Evolutionary conservation across 108 stramenopile species (phyloP).

Genomic region (Schizochytrium sp.): DNA sequence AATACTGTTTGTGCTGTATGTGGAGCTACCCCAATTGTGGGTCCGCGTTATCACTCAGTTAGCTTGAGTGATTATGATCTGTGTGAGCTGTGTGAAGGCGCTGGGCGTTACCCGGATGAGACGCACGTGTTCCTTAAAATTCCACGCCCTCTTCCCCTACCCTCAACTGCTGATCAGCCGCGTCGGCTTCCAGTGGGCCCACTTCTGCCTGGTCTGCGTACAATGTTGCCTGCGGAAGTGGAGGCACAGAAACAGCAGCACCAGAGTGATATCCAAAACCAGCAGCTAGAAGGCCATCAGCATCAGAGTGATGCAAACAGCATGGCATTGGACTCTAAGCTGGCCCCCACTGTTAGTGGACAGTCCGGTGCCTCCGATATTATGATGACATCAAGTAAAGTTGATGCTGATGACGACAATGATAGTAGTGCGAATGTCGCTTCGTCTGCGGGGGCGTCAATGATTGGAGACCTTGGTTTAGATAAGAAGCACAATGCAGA

Average conservation of each 20-base stretch:
- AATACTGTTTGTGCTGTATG: conserved; percentile 2
- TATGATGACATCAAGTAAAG: too few relatives aligned
- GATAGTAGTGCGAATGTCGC: not conserved
- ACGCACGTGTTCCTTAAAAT: conserved; percentile 43
- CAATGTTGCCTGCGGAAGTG: not conserved
- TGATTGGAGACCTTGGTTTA: too few relatives aligned
- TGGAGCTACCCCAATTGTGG: conserved; percentile 19
- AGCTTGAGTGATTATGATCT: conserved; percentile 50
- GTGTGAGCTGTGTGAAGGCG: conserved; percentile 52
- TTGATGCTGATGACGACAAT: too few relatives aligned
- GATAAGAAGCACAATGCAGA: not conserved
- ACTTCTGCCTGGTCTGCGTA: conserved; percentile 32
- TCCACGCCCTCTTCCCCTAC: conserved; percentile 44
- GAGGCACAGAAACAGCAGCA: not conserved
- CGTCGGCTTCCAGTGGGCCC: conserved; percentile 16
- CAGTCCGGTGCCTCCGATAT: too few relatives aligned
- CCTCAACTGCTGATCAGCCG: conserved; percentile 48
- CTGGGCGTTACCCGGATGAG: conserved; percentile 8
- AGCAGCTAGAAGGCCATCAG: too few relatives aligned
- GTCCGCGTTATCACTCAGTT: conserved; percentile 31
- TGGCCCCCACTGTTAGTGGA: too few relatives aligned
- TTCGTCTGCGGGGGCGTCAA: not conserved
- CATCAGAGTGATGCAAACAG: too few relatives aligned
- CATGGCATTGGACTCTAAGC: too few relatives aligned
- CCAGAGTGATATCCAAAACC: too few relatives aligned